Evolutionary conservation across 441 rosid genomes (phyloP).

Genomic region (Hura crepitans): DNA sequence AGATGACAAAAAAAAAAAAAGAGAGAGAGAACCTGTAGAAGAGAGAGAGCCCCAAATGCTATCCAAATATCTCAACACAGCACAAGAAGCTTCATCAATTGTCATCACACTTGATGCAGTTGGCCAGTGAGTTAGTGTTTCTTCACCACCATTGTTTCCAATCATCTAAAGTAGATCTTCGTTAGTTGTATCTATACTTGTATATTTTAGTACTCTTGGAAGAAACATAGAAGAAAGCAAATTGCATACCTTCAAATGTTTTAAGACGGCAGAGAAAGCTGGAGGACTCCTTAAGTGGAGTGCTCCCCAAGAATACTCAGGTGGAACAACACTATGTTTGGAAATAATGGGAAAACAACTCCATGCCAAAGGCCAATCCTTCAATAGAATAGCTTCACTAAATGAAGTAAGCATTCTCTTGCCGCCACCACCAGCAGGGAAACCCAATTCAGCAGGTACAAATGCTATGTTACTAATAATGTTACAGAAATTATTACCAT

Average conservation of each 20-base stretch:
- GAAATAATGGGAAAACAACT: conserved; percentile 83
- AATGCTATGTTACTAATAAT: conserved; percentile 73
- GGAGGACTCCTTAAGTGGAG: conserved; percentile 90
- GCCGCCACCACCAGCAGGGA: conserved; percentile 69
- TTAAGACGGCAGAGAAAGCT: conserved; percentile 65
- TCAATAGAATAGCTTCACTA: conserved; percentile 66
- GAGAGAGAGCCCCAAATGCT: conserved; percentile 81
- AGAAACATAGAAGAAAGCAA: conserved; percentile 17
- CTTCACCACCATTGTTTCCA: conserved; percentile 93
- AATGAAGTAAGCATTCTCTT: conserved; percentile 88
- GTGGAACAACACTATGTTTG: conserved; percentile 76
- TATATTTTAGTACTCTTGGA: conserved; percentile 16
- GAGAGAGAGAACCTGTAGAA: conserved; percentile 60
- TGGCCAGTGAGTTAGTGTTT: conserved; percentile 98
- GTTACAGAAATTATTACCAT: conserved; percentile 79
- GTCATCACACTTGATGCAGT: conserved; percentile 70
- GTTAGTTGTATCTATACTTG: conserved; percentile 23
- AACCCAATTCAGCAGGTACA: conserved; percentile 87
- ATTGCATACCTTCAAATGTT: conserved; percentile 73
- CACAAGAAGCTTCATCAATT: conserved; percentile 72
- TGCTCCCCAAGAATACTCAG: conserved; percentile 87
- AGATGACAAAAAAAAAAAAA: conserved; percentile 9
- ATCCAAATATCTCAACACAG: conserved; percentile 80
- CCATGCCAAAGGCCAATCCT: conserved; percentile 99
- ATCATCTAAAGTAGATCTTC: conserved; percentile 47